A percentile compares a stretch with the other conserved stretches of the same genome.
phyloP scores from a whole-genome alignment of 2,329 filamentous ascomycete species.

The Ambrosiella beaveri region DNA sequence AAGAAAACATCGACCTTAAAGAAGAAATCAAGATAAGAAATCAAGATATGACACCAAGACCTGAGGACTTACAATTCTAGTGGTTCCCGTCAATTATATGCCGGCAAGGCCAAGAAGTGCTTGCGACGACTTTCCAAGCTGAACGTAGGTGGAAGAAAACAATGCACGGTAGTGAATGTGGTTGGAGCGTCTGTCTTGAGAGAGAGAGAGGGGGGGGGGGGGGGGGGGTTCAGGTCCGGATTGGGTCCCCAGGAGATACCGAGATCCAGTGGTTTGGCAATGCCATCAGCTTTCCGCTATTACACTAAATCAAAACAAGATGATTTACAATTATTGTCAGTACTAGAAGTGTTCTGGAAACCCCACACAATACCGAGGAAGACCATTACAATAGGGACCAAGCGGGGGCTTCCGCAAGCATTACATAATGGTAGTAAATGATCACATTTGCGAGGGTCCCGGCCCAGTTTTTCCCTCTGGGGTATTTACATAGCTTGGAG shows the following conservation, averaged over 20 bases:
- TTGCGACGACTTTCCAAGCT: not conserved
- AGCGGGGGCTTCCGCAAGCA: too few species aligned
- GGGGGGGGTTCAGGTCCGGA: not conserved
- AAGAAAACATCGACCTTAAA: too few species aligned
- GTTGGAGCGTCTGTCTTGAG: not conserved
- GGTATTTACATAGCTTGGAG: not conserved
- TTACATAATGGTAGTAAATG: too few species aligned
- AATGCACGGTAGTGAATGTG: not conserved
- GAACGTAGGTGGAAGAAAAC: not conserved
- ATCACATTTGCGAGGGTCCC: not conserved
- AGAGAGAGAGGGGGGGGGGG: not conserved
- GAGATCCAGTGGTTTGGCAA: not conserved
- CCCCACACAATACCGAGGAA: too few species aligned
- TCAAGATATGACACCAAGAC: not conserved
- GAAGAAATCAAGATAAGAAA: not conserved
- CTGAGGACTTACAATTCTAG: not conserved
- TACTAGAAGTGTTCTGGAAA: not conserved
- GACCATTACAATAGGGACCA: too few species aligned
- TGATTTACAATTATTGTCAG: not conserved
- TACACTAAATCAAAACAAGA: not conserved
- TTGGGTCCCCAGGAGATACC: not conserved
- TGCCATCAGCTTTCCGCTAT: not conserved
- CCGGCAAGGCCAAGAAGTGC: not conserved
- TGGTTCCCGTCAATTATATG: not conserved
- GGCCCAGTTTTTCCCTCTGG: not conserved